A percentile compares a stretch with the other conserved stretches of the same genome.
These are phyloP conservation scores for Gymnopilus junonius DNA, from an alignment of 768 basidiomycete genomes.

Conservation along the genomic window DNA sequence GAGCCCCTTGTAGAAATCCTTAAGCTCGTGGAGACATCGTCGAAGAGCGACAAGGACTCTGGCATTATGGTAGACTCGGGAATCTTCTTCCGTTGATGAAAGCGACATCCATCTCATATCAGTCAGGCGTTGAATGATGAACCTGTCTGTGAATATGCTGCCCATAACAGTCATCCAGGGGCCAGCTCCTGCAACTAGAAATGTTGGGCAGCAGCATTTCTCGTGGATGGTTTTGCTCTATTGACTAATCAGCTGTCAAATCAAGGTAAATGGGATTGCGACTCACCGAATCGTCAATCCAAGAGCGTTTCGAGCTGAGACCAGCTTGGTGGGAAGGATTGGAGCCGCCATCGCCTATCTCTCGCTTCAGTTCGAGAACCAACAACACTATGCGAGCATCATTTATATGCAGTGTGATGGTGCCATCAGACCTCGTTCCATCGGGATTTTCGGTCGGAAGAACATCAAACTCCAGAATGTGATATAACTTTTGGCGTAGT, in stretches of 20 bases:
- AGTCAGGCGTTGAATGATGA: constrained; percentile 25
- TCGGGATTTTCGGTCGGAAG: too few species aligned
- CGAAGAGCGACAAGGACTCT: constrained; percentile 18
- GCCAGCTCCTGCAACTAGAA: constrained; percentile 21
- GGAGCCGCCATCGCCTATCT: constrained; percentile 31
- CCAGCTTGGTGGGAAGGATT: constrained; percentile 34
- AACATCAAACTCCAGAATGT: background rate
- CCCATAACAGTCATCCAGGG: constrained; percentile 23
- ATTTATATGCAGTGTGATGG: constrained; percentile 4
- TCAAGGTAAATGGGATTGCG: background rate
- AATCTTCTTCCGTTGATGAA: constrained; percentile 22
- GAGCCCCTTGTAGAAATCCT: constrained; percentile 12
- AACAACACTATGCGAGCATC: background rate
- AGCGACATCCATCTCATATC: constrained; percentile 23
- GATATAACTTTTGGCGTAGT: background rate
- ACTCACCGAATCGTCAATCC: constrained; percentile 14
- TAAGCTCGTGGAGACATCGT: constrained; percentile 13
- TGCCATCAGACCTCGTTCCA: too few species aligned
- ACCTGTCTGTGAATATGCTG: constrained; percentile 21
- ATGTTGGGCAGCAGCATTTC: constrained; percentile 23
- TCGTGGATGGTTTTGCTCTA: constrained; percentile 18
- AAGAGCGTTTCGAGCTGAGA: constrained; percentile 24
- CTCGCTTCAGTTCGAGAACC: constrained; percentile 28
- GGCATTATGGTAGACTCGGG: constrained; percentile 15
- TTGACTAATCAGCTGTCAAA: background rate